Percentiles rank a stretch among this genome's conserved stretches.
These are phyloP conservation scores for Multifurca ochricompacta DNA, from an alignment of 768 basidiomycete genomes.

Conservation along the genomic window DNA sequence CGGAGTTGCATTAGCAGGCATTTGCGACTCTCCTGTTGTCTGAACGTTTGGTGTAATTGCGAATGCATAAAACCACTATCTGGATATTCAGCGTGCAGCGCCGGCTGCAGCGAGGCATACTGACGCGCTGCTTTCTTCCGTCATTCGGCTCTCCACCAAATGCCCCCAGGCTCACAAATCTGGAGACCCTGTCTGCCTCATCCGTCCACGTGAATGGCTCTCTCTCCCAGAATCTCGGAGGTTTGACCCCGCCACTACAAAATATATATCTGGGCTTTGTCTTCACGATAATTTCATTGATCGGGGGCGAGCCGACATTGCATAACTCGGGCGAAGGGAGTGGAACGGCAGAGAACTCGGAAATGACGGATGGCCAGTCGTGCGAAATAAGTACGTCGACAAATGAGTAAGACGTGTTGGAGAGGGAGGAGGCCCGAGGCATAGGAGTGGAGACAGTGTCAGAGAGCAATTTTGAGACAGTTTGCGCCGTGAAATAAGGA, in stretches of 20 bases:
- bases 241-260: slow-evolving; percentile 53
- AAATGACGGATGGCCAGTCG: slow-evolving; percentile 62
- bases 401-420: slow-evolving; percentile 52
- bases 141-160: slow-evolving; percentile 59
- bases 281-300: slow-evolving; percentile 56
- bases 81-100: slow-evolving; percentile 4
- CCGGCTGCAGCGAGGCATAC: slow-evolving; percentile 24
- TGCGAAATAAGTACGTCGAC: slow-evolving; percentile 80
- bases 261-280: slow-evolving; percentile 87
- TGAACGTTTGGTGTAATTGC: slow-evolving; percentile 55
- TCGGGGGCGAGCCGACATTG: slow-evolving; percentile 41
- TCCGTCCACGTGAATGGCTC: slow-evolving; percentile 87
- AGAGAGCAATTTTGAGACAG: slow-evolving; percentile 62
- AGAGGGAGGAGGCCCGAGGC: slow-evolving; percentile 48
- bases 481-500: slow-evolving; percentile 64
- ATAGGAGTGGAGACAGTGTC: slow-evolving; percentile 52
- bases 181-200: slow-evolving; percentile 54
- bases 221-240: slow-evolving; percentile 86
- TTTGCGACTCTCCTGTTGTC: slow-evolving; percentile 30
- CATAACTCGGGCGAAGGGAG: slow-evolving; percentile 36
- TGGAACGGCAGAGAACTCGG: slow-evolving; percentile 50
- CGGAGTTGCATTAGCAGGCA: slow-evolving; percentile 55
- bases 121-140: slow-evolving; percentile 78
- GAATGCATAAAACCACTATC: slow-evolving; percentile 97
- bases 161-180: slow-evolving; percentile 84